Evolutionary conservation across 108 stramenopile genomes (phyloP).

Genomic region (Skeletonema tropicum): DNA sequence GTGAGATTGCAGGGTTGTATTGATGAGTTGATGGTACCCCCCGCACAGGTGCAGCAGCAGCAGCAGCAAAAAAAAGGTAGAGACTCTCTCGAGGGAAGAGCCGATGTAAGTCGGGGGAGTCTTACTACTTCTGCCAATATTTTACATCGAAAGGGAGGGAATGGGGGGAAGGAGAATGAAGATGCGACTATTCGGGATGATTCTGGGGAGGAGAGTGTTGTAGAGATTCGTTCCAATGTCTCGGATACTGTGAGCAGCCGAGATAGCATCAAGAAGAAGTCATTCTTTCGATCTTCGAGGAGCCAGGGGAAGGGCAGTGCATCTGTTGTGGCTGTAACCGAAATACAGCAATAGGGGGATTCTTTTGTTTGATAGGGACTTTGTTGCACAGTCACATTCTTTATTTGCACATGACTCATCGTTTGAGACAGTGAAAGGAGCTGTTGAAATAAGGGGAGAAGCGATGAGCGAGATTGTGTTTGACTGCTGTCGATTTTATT

Average conservation of each 20-base stretch:
- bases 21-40: neutral
- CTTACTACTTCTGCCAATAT: neutral
- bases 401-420: neutral
- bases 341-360: neutral
- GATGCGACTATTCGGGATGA: neutral
- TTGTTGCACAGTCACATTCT: neutral
- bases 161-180: neutral
- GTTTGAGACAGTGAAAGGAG: neutral
- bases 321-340: too few relatives aligned
- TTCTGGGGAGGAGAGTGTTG: neutral
- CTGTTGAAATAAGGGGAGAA: neutral
- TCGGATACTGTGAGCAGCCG: neutral
- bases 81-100: neutral
- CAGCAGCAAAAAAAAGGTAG: conserved; percentile 7
- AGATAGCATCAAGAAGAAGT: neutral
- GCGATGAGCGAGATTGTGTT: neutral
- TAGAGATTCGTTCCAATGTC: neutral
- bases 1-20: conserved; percentile 5
- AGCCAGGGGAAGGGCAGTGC: neutral
- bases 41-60: neutral
- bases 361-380: neutral
- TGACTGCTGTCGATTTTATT: neutral
- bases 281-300: neutral
- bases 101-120: conserved; percentile 3
- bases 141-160: neutral